Conservation (phyloP, 495 filamentous ascomycete species). For the Neurospora sp. region DNA sequence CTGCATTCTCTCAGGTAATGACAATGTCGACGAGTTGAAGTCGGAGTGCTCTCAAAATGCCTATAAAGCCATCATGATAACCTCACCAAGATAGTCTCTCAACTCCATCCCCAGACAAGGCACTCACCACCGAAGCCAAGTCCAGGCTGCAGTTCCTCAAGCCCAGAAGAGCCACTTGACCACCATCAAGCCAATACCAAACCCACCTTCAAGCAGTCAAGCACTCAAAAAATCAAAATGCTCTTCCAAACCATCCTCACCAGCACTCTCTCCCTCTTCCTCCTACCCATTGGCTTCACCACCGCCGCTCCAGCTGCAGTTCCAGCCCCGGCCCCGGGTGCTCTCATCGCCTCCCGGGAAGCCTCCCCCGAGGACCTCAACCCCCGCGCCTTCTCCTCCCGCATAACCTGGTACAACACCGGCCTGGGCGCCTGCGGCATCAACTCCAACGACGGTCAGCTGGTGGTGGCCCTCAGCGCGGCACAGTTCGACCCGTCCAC, state of each 20-base stretch:
- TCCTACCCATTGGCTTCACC: background rate
- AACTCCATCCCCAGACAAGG: background rate
- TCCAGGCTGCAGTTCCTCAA: background rate
- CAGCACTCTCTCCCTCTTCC: background rate
- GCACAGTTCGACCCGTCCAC: background rate
- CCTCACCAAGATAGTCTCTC: background rate
- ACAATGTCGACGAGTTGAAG: background rate
- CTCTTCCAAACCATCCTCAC: background rate
- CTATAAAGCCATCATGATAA: background rate
- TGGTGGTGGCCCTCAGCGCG: background rate
- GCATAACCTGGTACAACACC: background rate
- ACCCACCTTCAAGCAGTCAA: background rate
- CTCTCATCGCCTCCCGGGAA: background rate
- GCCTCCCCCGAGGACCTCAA: background rate
- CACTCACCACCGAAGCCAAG: background rate
- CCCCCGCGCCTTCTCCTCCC: background rate
- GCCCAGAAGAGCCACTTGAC: background rate
- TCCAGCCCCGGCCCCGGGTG: background rate
- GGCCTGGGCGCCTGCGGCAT: background rate
- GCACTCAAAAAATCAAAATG: background rate
- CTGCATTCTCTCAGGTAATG: background rate
- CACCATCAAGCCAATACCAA: background rate
- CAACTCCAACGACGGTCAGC: background rate
- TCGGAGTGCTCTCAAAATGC: background rate
- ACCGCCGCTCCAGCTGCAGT: background rate